These are phyloP conservation scores for Lodderomyces margitis DNA, from an alignment of 1,139 yeast genomes.

Conservation along the genomic window DNA sequence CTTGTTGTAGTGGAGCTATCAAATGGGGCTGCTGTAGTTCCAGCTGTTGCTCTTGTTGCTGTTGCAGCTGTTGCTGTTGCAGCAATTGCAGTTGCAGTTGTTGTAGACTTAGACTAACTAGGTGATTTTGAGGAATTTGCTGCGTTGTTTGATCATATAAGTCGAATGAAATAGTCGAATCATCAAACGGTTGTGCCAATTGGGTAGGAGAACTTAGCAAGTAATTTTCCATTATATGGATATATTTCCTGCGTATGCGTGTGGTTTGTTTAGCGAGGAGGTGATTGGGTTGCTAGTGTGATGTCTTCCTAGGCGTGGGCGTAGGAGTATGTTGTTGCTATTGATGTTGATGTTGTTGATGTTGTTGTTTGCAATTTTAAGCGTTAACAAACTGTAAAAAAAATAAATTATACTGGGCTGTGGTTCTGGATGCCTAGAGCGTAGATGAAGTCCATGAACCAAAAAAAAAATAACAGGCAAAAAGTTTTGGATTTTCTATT, in stretches of 20 bases:
- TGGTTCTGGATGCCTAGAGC: neutral
- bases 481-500: too few species aligned
- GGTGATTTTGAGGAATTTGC: constrained; percentile 3
- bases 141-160: constrained; percentile 9
- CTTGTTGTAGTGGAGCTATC: neutral
- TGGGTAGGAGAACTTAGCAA: constrained; percentile 47
- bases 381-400: neutral
- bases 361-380: too few species aligned
- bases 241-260: neutral
- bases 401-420: neutral
- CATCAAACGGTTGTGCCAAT: constrained; percentile 36
- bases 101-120: constrained; percentile 1
- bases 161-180: constrained; percentile 9
- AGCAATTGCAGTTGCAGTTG: constrained; percentile 8
- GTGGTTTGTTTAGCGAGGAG: too few species aligned
- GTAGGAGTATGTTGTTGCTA: too few species aligned
- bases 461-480: too few species aligned
- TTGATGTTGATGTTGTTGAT: too few species aligned
- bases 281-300: too few species aligned
- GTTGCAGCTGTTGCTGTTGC: constrained; percentile 8
- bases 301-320: too few species aligned
- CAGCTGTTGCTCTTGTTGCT: constrained; percentile 7
- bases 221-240: constrained; percentile 37
- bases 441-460: neutral
- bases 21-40: constrained; percentile 10